A percentile compares a stretch with the other conserved stretches of the same genome.
These are phyloP conservation scores for Carallia brachiata DNA, from an alignment of 345 rosid genomes.

Conservation along the genomic window DNA sequence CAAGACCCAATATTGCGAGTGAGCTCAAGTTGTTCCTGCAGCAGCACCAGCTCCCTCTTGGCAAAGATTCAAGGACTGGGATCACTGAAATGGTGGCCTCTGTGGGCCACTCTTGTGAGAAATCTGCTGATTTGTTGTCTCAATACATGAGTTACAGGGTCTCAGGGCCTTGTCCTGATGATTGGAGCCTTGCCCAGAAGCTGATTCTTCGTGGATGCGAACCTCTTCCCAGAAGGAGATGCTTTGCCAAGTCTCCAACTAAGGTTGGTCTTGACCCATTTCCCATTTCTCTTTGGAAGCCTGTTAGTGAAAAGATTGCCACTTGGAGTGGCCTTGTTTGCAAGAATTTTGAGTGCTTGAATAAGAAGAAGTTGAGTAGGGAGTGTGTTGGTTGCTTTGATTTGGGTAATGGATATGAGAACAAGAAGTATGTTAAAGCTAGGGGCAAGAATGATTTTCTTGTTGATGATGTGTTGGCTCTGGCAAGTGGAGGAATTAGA, in stretches of 20 bases:
- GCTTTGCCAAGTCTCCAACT: constrained; percentile 62
- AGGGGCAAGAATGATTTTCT: constrained; percentile 79
- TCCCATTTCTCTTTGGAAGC: constrained; percentile 75
- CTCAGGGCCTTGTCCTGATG: constrained; percentile 68
- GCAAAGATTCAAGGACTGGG: constrained; percentile 75
- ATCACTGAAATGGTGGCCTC: constrained; percentile 94
- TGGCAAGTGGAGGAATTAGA: constrained; percentile 70
- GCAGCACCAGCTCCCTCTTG: constrained; percentile 76
- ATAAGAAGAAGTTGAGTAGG: constrained; percentile 62
- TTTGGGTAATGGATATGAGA: constrained; percentile 49
- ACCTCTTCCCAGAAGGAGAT: constrained; percentile 88
- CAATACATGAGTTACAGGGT: constrained; percentile 79
- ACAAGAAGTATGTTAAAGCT: constrained; percentile 62
- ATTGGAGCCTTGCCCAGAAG: constrained; percentile 79
- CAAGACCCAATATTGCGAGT: constrained; percentile 72
- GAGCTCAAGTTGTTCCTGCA: constrained; percentile 84
- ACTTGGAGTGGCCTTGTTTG: constrained; percentile 96
- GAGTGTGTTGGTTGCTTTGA: constrained; percentile 88
- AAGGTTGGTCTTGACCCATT: constrained; percentile 58
- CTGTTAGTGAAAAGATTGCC: constrained; percentile 69
- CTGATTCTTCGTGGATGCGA: constrained; percentile 71
- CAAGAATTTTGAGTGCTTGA: constrained; percentile 74
- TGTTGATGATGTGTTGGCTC: constrained; percentile 66
- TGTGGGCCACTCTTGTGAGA: constrained; percentile 89
- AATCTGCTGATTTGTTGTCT: constrained; percentile 76